Evolutionary conservation across 306 rosid genomes (phyloP), one percentile per base, ranked within the genome.

Genomic region (Echinosophora koreensis): DNA sequence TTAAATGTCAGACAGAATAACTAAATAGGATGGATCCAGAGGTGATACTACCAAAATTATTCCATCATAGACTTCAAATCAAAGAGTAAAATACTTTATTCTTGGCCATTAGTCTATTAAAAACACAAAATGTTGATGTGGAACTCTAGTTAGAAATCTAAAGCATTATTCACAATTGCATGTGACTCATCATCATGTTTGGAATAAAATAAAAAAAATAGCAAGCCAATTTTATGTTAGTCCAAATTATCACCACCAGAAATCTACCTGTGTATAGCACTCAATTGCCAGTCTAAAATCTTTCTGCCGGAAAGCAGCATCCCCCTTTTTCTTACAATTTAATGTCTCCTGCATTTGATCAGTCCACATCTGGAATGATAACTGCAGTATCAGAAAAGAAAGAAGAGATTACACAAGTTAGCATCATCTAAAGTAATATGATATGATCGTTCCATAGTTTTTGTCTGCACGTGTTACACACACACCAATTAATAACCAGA

Each of bases 331-430:
- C 91, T 87, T 92, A 35, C 89, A 87, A 81, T 87, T 89, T 78
- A 92, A 81, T 28, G 91, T 84, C 15, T 92, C 97, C 84, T 90
- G 97, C 93, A 92, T 92, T 79, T 87, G 90, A 83, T 85, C 87
- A 8, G 92, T 90, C 93, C 95, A 92, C 97, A 92, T 90, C 70
- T 92, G 96, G 80, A 92, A 92, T 1, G 96, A 90, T 71, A 88
- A 83, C 96, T 92, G 90, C 80, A 75, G 34, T 16, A 62, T 4
- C 80, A 57, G 44, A 76, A 44, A 16, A 76, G 60, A 16, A 46
- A 79, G 47, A 46, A 66, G 57, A 63, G 69, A 54, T 49, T 16
- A 61, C 28, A 69, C 51, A 69, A 47, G 82, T 85, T 69, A 85
- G 63, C 12, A 69, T 62, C 60, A 71, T 63, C 44, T 38, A 28